phyloP scores from a whole-genome alignment of 2,329 filamentous ascomycete species.

The Cytospora chrysosperma region DNA sequence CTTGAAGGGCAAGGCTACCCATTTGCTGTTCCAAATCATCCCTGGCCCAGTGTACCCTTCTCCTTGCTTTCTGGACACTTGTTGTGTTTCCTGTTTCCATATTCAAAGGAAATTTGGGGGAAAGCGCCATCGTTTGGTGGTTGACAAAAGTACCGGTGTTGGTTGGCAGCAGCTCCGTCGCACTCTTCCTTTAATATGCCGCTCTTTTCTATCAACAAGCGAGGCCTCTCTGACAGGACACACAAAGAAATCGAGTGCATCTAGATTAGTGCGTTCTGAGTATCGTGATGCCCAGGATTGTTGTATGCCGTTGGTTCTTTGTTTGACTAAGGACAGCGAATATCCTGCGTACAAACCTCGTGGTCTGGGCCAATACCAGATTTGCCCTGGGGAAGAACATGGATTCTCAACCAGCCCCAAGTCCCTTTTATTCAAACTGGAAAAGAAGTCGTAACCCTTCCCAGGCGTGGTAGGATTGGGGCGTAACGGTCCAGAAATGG shows the following conservation, averaged over 20 bases:
- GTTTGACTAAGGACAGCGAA: neutral
- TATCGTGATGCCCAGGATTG: neutral
- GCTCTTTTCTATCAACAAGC: slow-evolving; percentile 1
- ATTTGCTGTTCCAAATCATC: neutral
- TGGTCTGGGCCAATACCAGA: neutral
- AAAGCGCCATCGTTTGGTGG: neutral
- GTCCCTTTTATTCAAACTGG: neutral
- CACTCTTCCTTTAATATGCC: slow-evolving; percentile 20
- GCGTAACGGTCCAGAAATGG: neutral
- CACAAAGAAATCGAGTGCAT: slow-evolving; percentile 19
- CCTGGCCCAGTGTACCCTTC: neutral
- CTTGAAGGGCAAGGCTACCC: neutral
- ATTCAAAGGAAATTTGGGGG: neutral
- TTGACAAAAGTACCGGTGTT: slow-evolving; percentile 5
- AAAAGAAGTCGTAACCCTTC: neutral
- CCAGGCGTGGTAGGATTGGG: neutral
- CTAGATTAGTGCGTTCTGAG: slow-evolving; percentile 9
- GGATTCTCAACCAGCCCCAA: neutral
- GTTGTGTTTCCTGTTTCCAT: neutral
- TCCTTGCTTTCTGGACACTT: neutral
- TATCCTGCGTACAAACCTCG: neutral
- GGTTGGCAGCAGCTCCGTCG: neutral
- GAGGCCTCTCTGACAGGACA: neutral
- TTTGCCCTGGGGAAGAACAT: neutral
- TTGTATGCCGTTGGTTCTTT: slow-evolving; percentile 3